Evolutionary conservation across 495 filamentous ascomycete genomes (phyloP), one percentile per base, ranked within the genome.

Genomic region (Paragyromitra xinjiangensis): DNA sequence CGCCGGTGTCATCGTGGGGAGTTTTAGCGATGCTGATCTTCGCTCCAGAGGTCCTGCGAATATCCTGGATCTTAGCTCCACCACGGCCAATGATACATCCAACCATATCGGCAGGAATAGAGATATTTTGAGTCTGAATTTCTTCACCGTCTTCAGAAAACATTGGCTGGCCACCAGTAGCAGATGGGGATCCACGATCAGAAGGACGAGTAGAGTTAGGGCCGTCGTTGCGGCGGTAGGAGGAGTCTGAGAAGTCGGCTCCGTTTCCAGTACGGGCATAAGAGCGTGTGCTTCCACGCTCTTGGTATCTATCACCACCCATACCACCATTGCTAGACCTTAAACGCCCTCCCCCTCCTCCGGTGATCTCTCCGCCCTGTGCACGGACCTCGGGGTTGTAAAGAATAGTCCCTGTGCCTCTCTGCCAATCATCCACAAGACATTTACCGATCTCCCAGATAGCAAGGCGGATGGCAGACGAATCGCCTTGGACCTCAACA

Each of bases 361-460:
- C 86, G 66, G 86, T 85, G 69, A 85, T 83, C 29, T 77, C 74
- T 68, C 88, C 85, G 63, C 90, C 84, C 71, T 92, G 91, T 45
- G 93, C 93, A 78, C 95, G 91, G 63, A 98, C 92, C 26, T 92
- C 92, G 11, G 95, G 95, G 85, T 97, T 98, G 87, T 99, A 99
- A 34, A 98, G 88, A 22, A 99, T 92, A 44, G 95, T 98, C 67
- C 95, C 95, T 64, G 93, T 95, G 68, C 96, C 96, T 66, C 95
- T 93, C 84, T 97, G 93, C 92, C 92, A 94, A 84, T 99, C 95
- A 83, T 99, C 95, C 59, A 99, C 91, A 79, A 99, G 88, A 84
- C 96, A 98, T 86, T 98, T 99, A 85, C 94, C 95, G 77, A 99
- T 99, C 83, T 99, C 95, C 96, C 95, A 98, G 53, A 95, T 87